Conservation (phyloP, 768 basidiomycete genomes). For the Tulasnella calospora region DNA sequence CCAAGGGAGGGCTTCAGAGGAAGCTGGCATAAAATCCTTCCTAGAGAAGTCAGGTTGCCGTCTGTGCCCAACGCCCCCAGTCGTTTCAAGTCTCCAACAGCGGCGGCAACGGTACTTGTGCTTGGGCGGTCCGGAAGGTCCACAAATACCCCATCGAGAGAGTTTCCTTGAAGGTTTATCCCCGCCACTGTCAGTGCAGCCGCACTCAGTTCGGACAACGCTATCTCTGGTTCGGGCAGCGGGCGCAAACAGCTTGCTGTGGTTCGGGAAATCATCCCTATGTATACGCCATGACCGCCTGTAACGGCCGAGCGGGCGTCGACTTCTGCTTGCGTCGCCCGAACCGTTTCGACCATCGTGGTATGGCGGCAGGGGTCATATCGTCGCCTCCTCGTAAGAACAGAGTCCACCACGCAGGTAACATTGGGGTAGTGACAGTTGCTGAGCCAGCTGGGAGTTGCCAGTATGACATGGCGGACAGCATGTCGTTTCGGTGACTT, state of each 20-base stretch:
- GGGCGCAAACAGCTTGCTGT: slow-evolving; percentile 45
- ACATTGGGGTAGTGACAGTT: slow-evolving; percentile 94
- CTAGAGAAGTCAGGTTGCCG: slow-evolving; percentile 78
- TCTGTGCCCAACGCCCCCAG: slow-evolving; percentile 77
- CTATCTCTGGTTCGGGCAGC: neutral
- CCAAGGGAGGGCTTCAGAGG: slow-evolving; percentile 90
- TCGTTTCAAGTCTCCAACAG: slow-evolving; percentile 73
- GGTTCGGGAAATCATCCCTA: slow-evolving; percentile 64
- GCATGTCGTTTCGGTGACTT: slow-evolving; percentile 33
- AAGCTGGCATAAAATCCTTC: slow-evolving; percentile 78
- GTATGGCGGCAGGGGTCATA: slow-evolving; percentile 87
- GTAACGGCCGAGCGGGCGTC: slow-evolving; percentile 89
- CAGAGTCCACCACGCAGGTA: slow-evolving; percentile 89
- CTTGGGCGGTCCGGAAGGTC: slow-evolving; percentile 87
- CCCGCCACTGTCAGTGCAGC: neutral
- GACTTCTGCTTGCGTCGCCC: slow-evolving; percentile 91
- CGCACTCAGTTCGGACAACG: neutral
- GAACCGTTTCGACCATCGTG: slow-evolving; percentile 82
- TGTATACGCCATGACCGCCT: slow-evolving; percentile 88
- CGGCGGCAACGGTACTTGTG: slow-evolving; percentile 65
- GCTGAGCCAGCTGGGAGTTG: slow-evolving; percentile 95
- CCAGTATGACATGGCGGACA: slow-evolving; percentile 79
- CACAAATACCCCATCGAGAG: slow-evolving; percentile 68
- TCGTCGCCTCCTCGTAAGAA: slow-evolving; percentile 75
- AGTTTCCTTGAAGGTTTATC: neutral